These are phyloP conservation scores for Colletotrichum liaoningense DNA, from an alignment of 2,329 filamentous ascomycete species.

Conservation along the genomic window DNA sequence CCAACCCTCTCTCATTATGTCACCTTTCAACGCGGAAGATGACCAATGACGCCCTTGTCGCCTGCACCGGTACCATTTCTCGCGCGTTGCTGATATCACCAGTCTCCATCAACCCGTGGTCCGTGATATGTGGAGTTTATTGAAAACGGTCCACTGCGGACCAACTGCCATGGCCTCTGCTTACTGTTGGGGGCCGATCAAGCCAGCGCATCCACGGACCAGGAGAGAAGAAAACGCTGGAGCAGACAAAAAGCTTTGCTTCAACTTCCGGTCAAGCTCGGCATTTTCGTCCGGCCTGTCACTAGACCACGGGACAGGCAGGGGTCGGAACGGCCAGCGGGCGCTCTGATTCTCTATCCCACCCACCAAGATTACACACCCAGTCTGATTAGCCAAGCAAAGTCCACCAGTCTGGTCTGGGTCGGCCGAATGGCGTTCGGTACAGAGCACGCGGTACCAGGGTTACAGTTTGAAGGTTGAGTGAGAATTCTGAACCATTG, in stretches of 20 bases:
- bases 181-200: neutral
- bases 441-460: neutral
- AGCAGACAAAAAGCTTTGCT: neutral
- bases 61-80: neutral
- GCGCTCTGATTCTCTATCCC: constrained; percentile 17
- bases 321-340: constrained; percentile 2
- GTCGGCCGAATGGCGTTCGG: constrained; percentile 24
- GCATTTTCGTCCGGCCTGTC: constrained; percentile 19
- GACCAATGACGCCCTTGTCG: constrained; percentile 26
- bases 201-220: neutral
- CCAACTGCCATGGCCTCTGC: neutral
- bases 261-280: constrained; percentile 25
- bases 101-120: constrained; percentile 3
- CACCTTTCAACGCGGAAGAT: constrained; percentile 15
- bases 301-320: constrained; percentile 21
- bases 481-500: neutral
- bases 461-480: constrained; percentile 6
- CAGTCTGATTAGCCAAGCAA: constrained; percentile 15
- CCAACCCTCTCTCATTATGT: constrained; percentile 5
- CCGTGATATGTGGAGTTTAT: constrained; percentile 26
- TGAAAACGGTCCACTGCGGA: constrained; percentile 13
- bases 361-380: constrained; percentile 1
- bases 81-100: constrained; percentile 11
- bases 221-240: neutral
- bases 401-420: constrained; percentile 19